Base-by-base conservation (phyloP, 1,284 basidiomycete genomes). In the Anthracocystis setariae region DNA sequence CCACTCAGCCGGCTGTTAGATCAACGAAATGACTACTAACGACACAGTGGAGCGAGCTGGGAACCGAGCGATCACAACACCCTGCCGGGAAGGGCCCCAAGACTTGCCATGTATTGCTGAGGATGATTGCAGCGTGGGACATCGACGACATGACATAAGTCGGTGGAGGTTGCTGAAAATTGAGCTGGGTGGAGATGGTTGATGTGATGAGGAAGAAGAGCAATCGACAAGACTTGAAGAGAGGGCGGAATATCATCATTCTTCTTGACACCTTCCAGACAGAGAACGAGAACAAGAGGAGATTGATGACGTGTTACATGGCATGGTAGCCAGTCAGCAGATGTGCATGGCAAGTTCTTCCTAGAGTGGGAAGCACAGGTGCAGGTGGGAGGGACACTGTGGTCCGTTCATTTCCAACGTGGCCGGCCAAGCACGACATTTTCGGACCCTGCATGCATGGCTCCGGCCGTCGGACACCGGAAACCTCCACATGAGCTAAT, bases 181-280 rank as follows among this genome's bases (percentile, higher is more conserved):
- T 44, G n/a, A 59, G 59, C 51, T 69, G 58, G 8, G 50, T 63
- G 29, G 59, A 58, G 9, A 33, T 39, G 15, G 54, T 58, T 7
- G 32, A 43, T 5, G 59, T 50, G 43, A 58, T 32, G 5, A 62
- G 50, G 33, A 58, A 39, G 2, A 54, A 32, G 15, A 59, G 24
- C 38, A 57, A 5, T 32, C 23, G 54, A 4, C 33, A 33, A n/a
- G 52, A 87, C 74, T 23, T 45, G 35, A 56, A 55, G 33, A 27
- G 44, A 15, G 33, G 43, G 39, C 43, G 49, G 12, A 51, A 45
- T 48, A 46, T 10, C 13, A 8, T 46, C 9, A 32, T 20, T 5
- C 38, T 9, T 39, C 15, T n/a, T 3, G 38, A 8, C 38, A 7
- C 29, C 12, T 29, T 12, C 29, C 5, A 12, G 29, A 29, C 12